Base-by-base conservation (phyloP, 1,139 yeast genomes). In the Hansenula anomala region DNA sequence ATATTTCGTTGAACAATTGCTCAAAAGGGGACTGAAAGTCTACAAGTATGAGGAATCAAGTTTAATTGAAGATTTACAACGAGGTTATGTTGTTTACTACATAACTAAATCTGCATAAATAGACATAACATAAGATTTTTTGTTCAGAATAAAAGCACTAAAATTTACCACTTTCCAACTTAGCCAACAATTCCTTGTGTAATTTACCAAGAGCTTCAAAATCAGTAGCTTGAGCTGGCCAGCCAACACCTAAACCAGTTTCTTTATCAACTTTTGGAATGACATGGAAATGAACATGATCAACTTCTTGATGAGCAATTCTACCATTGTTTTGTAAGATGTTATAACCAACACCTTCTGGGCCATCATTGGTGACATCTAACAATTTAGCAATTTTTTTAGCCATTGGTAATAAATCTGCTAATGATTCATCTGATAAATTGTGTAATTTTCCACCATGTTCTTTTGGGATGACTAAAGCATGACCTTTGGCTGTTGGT, bases 221-320 rank as follows among this genome's bases (percentile, higher is more conserved):
- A 56, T 83, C 83, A 22, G 92, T 82, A 40, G 71, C 74, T 49
- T 79, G 76, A n/a, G 87, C 80, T 6, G 97, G 97, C 97, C 97
- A 90, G 25, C 92, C 96, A 28, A 90, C 89, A 28, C 71, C 73
- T 47, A 90, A 72, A 0, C 97, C 97, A 15, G 89, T 68, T 29
- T 71, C 71, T 3, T 61, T 67, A 51, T 80, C 80, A 42, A 72
- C 73, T 72, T 90, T 90, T 33, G 98, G 98, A 56, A 92, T 92
- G 63, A 92, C 76, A 60, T 92, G 98, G 73, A 92, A 85, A 62
- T 90, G 98, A 42, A 90, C 97, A 61, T 92, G 98, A 55, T 85
- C 95, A 44, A 92, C 97, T 43, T 73, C 79, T 64, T 92, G 97
- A 60, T 90, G 97, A 18, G 97, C 97, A 57, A 89, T 80, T 54